Evolutionary conservation across 352 stramenopile genomes (phyloP).

Genomic region (Phytophthora fragariaefolia): DNA sequence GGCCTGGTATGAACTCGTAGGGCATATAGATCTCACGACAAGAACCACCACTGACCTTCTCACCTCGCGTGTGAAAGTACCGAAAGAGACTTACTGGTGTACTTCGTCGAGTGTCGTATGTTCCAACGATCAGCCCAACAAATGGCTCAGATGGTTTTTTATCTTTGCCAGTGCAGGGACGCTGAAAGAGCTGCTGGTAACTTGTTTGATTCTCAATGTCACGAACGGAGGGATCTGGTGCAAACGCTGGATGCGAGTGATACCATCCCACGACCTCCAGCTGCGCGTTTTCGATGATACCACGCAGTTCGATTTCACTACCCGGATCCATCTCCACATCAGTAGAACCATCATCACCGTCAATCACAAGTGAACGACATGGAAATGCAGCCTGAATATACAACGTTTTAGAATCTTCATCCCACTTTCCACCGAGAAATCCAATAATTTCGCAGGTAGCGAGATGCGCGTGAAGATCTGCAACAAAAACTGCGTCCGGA

Average conservation of each 20-base stretch:
- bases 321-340: conserved; percentile 96
- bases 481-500: conserved; percentile 90
- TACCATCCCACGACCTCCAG: conserved; percentile 96
- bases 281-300: conserved; percentile 90
- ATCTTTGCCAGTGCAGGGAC: conserved; percentile 30
- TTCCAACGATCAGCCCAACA: conserved; percentile 94
- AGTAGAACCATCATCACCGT: conserved; percentile 91
- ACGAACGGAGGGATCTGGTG: conserved; percentile 91
- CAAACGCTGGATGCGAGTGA: conserved; percentile 94
- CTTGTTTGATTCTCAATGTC: conserved; percentile 96
- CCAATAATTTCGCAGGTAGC: conserved; percentile 95
- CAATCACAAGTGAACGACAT: conserved; percentile 89
- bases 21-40: conserved; percentile 67
- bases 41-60: conserved; percentile 69
- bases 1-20: conserved; percentile 68
- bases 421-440: conserved; percentile 92
- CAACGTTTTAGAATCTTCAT: conserved; percentile 79
- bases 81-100: conserved; percentile 82
- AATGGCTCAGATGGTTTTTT: conserved; percentile 81
- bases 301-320: conserved; percentile 90
- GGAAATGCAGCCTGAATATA: conserved; percentile 95
- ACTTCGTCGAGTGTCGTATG: conserved; percentile 89
- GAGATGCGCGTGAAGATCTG: conserved; percentile 94
- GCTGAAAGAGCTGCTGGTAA: conserved; percentile 93
- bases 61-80: conserved; percentile 80